Conservation (phyloP, 2,329 filamentous ascomycete genomes). For the Colletotrichum somersetense region DNA sequence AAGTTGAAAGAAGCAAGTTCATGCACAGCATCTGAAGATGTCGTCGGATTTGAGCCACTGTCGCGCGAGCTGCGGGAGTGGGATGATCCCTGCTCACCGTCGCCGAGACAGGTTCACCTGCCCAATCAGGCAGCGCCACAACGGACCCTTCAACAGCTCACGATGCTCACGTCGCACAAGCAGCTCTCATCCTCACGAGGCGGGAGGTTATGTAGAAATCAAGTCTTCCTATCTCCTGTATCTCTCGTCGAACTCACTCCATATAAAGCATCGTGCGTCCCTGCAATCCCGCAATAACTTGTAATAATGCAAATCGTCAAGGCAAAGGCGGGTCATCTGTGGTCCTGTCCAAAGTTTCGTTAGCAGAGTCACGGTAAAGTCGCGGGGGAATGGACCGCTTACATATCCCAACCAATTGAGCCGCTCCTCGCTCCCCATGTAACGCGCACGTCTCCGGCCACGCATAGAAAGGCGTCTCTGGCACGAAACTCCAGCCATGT, state of each 20-base stretch:
- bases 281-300: background rate
- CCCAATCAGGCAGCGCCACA: conserved; percentile 2
- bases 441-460: conserved; percentile 29
- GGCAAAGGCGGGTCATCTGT: background rate
- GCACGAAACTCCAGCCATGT: conserved; percentile 30
- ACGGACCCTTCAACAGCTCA: conserved; percentile 1
- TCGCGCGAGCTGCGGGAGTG: background rate
- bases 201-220: background rate
- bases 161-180: background rate
- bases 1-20: background rate
- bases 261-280: background rate
- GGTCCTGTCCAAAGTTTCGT: background rate
- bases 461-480: background rate
- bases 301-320: background rate
- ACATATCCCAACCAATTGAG: conserved; percentile 29
- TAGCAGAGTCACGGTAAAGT: background rate
- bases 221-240: background rate
- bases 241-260: background rate
- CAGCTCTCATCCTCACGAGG: background rate
- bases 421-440: conserved; percentile 23
- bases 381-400: background rate
- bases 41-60: conserved; percentile 14
- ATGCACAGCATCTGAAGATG: background rate
- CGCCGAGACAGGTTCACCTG: conserved; percentile 3
- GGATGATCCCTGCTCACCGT: conserved; percentile 1